Evolutionary conservation across 495 filamentous ascomycete species (phyloP), one percentile per base, ranked within the genome.

Genomic region (Trichocladium antarcticum): DNA sequence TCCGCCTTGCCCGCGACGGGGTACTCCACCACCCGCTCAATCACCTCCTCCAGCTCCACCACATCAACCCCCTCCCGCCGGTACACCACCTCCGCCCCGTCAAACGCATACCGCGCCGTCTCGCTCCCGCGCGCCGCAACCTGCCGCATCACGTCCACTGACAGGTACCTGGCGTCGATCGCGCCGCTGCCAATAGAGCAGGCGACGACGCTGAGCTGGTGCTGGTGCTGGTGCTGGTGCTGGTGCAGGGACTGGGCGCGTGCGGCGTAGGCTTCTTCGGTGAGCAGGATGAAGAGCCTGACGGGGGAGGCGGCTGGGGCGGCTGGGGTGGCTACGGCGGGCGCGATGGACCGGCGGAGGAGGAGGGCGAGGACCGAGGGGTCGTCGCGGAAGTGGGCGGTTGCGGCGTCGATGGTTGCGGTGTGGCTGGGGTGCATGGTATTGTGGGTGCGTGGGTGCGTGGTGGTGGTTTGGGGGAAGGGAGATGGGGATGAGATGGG

Each of bases 141-240:
- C 11, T 43, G 14, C 10, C 40, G 39, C 22, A 61, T 47, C 27
- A 61, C 51, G 22, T 24, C n/a, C 7, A 56, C 42, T n/a, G 34
- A 47, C 21, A 46, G 39, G 50, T 53, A 61, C 42, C 58, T 61
- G 10, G 31, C 58, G 44, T 58, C 58, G 37, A 61, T 35, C 21
- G 49, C 58, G 14, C 58, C 58, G n/a, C 53, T n/a, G n/a, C n/a
- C n/a, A n/a, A n/a, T n/a, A n/a, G n/a, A n/a, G n/a, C n/a, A n/a
- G n/a, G n/a, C n/a, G n/a, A n/a, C n/a, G n/a, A n/a, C n/a, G n/a
- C n/a, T n/a, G n/a, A n/a, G n/a, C n/a, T 50, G 22, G 15, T 36
- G 24, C 21, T 43, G 29, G 44, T 42, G 14, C 45, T 37, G 16
- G 55, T 58, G n/a, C n/a, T n/a, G n/a, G n/a, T n/a, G n/a, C 3